Evolutionary conservation across 2,329 filamentous ascomycete species (phyloP).

Genomic region (Stachybotrys elegans): DNA sequence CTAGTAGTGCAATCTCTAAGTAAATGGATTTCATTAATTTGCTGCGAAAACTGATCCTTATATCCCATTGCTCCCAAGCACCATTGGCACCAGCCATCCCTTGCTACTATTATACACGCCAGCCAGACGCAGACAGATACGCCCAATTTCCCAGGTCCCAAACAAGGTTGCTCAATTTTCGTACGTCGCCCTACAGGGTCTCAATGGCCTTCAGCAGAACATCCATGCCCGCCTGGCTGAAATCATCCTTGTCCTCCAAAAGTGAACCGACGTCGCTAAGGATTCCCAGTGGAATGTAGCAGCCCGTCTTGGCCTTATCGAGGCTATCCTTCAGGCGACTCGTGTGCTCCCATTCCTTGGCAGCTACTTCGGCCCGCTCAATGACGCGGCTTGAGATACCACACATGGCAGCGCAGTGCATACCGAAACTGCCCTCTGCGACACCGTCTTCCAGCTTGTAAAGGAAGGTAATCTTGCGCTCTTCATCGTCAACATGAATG

Average conservation of each 20-base stretch:
- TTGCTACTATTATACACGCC: too few species aligned
- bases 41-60: not conserved
- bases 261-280: slow-evolving; percentile 83
- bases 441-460: slow-evolving; percentile 93
- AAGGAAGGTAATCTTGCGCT: slow-evolving; percentile 87
- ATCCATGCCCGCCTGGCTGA: slow-evolving; percentile 48
- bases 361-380: slow-evolving; percentile 80
- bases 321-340: slow-evolving; percentile 83
- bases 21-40: not conserved
- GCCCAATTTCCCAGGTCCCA: not conserved
- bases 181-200: slow-evolving; percentile 48
- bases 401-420: slow-evolving; percentile 99
- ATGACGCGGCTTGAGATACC: slow-evolving; percentile 82
- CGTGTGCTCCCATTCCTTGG: slow-evolving; percentile 92
- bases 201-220: slow-evolving; percentile 58
- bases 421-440: slow-evolving; percentile 94
- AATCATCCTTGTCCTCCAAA: slow-evolving; percentile 52
- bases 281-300: slow-evolving; percentile 78
- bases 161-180: too few species aligned
- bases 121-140: not conserved
- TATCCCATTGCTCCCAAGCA: not conserved
- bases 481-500: slow-evolving; percentile 82
- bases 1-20: too few species aligned
- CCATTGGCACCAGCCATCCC: too few species aligned
- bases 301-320: slow-evolving; percentile 72